Evolutionary conservation across 2,329 filamentous ascomycete species (phyloP).

Genomic region (Hymenoscyphus repandus): DNA sequence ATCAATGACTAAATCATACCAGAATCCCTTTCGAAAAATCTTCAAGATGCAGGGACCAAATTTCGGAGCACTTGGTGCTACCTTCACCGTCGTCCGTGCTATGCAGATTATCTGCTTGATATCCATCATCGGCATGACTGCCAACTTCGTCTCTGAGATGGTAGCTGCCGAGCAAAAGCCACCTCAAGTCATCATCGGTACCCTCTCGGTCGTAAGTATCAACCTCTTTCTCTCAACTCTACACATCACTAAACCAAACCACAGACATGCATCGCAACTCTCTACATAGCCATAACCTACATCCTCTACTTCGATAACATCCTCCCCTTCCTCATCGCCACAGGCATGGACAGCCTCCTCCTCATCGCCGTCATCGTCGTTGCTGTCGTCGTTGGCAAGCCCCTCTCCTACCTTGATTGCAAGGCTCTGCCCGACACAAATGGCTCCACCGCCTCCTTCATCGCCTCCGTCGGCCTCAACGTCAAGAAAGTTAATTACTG

Average conservation of each 20-base stretch:
- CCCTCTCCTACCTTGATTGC: slow-evolving; percentile 75
- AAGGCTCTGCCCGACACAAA: slow-evolving; percentile 40
- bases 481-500: slow-evolving; percentile 41
- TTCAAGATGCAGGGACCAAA: slow-evolving; percentile 24
- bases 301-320: slow-evolving; percentile 76
- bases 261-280: slow-evolving; percentile 69
- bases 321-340: slow-evolving; percentile 67
- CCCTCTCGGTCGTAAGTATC: slow-evolving; percentile 68
- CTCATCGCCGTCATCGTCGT: slow-evolving; percentile 75
- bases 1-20: background rate
- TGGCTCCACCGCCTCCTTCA: slow-evolving; percentile 38
- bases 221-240: background rate
- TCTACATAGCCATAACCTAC: slow-evolving; percentile 75
- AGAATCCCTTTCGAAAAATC: background rate
- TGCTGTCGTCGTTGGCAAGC: slow-evolving; percentile 71
- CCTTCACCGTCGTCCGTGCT: slow-evolving; percentile 68
- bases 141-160: slow-evolving; percentile 78
- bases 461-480: slow-evolving; percentile 38
- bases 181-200: slow-evolving; percentile 70
- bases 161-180: slow-evolving; percentile 59
- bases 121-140: slow-evolving; percentile 71
- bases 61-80: slow-evolving; percentile 63
- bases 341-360: slow-evolving; percentile 60
- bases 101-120: slow-evolving; percentile 69
- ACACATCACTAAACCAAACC: slow-evolving; percentile 18